Evolutionary conservation across 805 yeast species (phyloP).

Genomic region (Cyberlindnera meyerae): DNA sequence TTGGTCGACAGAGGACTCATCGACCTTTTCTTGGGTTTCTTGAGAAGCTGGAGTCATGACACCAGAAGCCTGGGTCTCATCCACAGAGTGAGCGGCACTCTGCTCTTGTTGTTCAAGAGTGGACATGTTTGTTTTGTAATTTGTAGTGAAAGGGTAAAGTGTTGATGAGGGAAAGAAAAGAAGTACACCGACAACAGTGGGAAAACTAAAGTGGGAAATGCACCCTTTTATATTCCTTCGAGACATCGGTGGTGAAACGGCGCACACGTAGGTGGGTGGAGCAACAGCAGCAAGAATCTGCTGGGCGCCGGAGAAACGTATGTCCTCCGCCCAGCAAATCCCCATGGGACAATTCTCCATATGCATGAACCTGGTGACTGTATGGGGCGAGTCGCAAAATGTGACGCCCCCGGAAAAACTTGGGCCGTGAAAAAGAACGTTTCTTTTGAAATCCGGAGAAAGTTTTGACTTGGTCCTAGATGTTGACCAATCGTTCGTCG

Average conservation of each 20-base stretch:
- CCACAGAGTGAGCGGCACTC: constrained; percentile 7
- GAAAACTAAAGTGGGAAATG: too few relatives aligned
- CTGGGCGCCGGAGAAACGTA: constrained; percentile 2
- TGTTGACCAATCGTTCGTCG: too few relatives aligned
- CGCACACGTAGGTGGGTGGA: neutral
- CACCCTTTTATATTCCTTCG: too few relatives aligned
- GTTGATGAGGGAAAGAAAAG: constrained; percentile 1
- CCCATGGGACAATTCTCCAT: constrained; percentile 11
- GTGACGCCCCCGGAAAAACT: constrained; percentile 1
- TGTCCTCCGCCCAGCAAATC: constrained; percentile 7
- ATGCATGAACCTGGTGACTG: constrained; percentile 1
- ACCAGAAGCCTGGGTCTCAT: constrained; percentile 15
- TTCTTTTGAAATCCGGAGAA: neutral
- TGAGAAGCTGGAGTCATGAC: constrained; percentile 21
- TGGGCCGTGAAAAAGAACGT: neutral
- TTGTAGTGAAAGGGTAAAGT: neutral
- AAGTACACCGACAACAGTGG: neutral
- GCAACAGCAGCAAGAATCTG: constrained; percentile 1
- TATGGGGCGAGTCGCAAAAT: neutral
- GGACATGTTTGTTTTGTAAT: constrained; percentile 9
- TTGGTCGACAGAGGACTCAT: constrained; percentile 11
- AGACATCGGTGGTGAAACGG: too few relatives aligned
- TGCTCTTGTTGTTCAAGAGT: constrained; percentile 10
- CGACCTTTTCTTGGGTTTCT: constrained; percentile 17
- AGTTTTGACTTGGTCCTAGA: too few relatives aligned